These are phyloP conservation scores for Termitomyces sp. DNA, from an alignment of 768 basidiomycete genomes.

Conservation along the genomic window DNA sequence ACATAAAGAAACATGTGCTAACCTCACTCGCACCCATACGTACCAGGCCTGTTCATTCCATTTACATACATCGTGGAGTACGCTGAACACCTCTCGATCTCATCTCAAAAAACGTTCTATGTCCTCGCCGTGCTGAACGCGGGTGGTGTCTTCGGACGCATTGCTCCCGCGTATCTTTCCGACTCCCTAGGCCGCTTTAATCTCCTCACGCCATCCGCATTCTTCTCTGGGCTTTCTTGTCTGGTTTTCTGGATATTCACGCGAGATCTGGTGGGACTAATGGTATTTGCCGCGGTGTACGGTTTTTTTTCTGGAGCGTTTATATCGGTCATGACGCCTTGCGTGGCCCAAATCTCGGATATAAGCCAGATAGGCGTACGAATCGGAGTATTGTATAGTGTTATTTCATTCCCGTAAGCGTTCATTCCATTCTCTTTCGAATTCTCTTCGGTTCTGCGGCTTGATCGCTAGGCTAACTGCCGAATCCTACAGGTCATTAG, in stretches of 20 bases:
- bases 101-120: slow-evolving; percentile 38
- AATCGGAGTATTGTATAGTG: slow-evolving; percentile 58
- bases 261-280: slow-evolving; percentile 30
- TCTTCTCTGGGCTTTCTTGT: slow-evolving; percentile 56
- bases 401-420: slow-evolving; percentile 68
- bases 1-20: neutral
- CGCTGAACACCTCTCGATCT: slow-evolving; percentile 36
- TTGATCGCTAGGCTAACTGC: neutral
- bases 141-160: slow-evolving; percentile 58
- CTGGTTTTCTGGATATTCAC: slow-evolving; percentile 53
- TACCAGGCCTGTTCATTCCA: slow-evolving; percentile 61
- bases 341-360: slow-evolving; percentile 62
- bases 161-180: slow-evolving; percentile 58
- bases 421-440: neutral
- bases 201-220: slow-evolving; percentile 55
- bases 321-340: slow-evolving; percentile 61
- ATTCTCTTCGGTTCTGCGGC: neutral
- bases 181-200: slow-evolving; percentile 66
- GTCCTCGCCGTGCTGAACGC: slow-evolving; percentile 66
- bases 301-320: slow-evolving; percentile 67
- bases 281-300: slow-evolving; percentile 49
- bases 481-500: slow-evolving; percentile 45
- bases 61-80: slow-evolving; percentile 67
- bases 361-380: slow-evolving; percentile 51
- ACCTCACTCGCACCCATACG: neutral